A percentile compares a stretch with the other conserved stretches of the same genome.
These are phyloP conservation scores for Hibiscus syriacus DNA, from an alignment of 345 rosid species.

Conservation along the genomic window DNA sequence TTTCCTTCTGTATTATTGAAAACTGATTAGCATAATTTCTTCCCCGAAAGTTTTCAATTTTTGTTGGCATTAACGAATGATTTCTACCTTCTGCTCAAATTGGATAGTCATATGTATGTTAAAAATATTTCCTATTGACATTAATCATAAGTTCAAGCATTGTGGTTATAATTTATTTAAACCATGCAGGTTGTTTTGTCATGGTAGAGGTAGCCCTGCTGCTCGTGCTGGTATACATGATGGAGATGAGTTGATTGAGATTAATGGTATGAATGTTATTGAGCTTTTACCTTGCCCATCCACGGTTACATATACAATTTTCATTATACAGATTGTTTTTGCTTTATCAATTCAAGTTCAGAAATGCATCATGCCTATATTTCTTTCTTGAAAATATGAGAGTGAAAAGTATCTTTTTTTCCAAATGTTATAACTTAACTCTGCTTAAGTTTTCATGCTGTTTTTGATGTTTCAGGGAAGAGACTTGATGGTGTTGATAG, in stretches of 20 bases:
- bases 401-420: background rate
- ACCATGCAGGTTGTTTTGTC: conserved; percentile 69
- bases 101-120: background rate
- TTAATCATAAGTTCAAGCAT: conserved; percentile 5
- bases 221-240: conserved; percentile 83
- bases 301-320: background rate
- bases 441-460: background rate
- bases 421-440: background rate
- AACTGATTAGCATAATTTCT: background rate
- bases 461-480: conserved; percentile 46
- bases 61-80: background rate
- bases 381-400: conserved; percentile 1
- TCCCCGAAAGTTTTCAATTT: background rate
- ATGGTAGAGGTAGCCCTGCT: conserved; percentile 84
- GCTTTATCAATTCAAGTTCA: background rate
- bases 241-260: conserved; percentile 84
- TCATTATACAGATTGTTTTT: background rate
- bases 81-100: background rate
- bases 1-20: background rate
- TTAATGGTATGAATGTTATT: conserved; percentile 47
- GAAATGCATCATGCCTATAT: background rate
- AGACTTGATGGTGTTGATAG: conserved; percentile 56
- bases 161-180: background rate
- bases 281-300: background rate
- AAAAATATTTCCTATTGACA: background rate